Evolutionary conservation across 2,329 filamentous ascomycete genomes (phyloP).

Genomic region (Orbilia quercus): DNA sequence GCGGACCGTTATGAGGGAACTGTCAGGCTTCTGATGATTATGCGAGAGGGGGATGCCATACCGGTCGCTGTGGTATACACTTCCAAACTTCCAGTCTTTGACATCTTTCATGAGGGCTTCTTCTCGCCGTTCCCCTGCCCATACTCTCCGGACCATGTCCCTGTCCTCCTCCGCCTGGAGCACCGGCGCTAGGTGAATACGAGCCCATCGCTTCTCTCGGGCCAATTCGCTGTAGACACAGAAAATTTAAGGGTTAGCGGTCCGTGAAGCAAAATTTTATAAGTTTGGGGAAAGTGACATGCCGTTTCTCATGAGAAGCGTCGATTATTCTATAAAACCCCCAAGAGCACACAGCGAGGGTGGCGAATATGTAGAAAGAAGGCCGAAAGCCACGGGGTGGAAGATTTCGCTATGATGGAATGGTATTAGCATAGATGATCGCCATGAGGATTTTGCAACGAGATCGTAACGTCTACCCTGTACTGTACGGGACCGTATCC

Average conservation of each 20-base stretch:
- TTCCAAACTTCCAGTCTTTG: conserved; percentile 65
- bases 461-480: conserved; percentile 76
- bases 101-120: conserved; percentile 88
- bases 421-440: conserved; percentile 8
- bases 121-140: conserved; percentile 88
- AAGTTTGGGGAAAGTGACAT: conserved; percentile 62
- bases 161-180: conserved; percentile 97
- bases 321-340: conserved; percentile 88
- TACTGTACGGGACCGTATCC: conserved; percentile 98
- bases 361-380: conserved; percentile 78
- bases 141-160: conserved; percentile 86
- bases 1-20: conserved; percentile 14
- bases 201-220: conserved; percentile 97
- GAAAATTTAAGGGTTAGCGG: not conserved
- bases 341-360: conserved; percentile 83
- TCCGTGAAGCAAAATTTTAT: not conserved
- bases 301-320: conserved; percentile 93
- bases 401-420: conserved; percentile 78
- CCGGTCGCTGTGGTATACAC: conserved; percentile 89
- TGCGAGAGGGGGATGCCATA: conserved; percentile 66
- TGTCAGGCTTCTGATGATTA: not conserved
- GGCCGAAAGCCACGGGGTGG: conserved; percentile 91
- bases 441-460: not conserved
- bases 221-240: conserved; percentile 77
- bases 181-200: conserved; percentile 91